Evolutionary conservation across 2,329 filamentous ascomycete species (phyloP), one percentile per base, ranked within the genome.

Genomic region (Blumeria graminis): DNA sequence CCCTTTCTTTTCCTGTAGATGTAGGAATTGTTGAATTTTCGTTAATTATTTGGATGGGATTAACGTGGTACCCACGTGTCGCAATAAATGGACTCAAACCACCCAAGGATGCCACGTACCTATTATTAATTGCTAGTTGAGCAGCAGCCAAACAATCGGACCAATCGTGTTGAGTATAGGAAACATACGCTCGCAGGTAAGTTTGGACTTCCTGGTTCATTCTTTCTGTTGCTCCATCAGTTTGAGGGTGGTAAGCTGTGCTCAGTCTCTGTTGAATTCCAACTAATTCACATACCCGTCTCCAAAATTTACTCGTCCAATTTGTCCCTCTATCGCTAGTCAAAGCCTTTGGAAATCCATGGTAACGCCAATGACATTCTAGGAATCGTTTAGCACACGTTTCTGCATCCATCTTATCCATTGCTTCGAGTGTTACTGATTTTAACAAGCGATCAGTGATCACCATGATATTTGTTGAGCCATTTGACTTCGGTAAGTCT

Each of bases 301-400:
- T n/a, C n/a, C n/a, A n/a, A n/a, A n/a, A n/a, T n/a, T n/a, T n/a
- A n/a, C n/a, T n/a, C n/a, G n/a, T n/a, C n/a, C n/a, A n/a, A n/a
- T n/a, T n/a, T n/a, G n/a, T n/a, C n/a, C n/a, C n/a, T n/a, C n/a
- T n/a, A n/a, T n/a, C n/a, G n/a, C n/a, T n/a, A n/a, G n/a, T n/a
- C n/a, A n/a, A n/a, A n/a, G n/a, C n/a, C n/a, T n/a, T n/a, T 39
- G 51, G 35, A 54, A 54, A 54, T 18, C 51, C 51, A 28, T 54
- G 51, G 35, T 39, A 54, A 22, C 51, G 8, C 35, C 51, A 54
- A 54, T 54, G 35, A 54, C 51, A 38, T 22, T 6, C 8, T 22
- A 54, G 14, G 18, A 39, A 54, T 28, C 14, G n/a, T 41, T 54
- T 28, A 8, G n/a, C 51, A n/a, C 51, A 39, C 10, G 34, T 22